These are phyloP conservation scores for Pseudonitzschia multiseries DNA, from an alignment of 108 stramenopile species.

Conservation along the genomic window DNA sequence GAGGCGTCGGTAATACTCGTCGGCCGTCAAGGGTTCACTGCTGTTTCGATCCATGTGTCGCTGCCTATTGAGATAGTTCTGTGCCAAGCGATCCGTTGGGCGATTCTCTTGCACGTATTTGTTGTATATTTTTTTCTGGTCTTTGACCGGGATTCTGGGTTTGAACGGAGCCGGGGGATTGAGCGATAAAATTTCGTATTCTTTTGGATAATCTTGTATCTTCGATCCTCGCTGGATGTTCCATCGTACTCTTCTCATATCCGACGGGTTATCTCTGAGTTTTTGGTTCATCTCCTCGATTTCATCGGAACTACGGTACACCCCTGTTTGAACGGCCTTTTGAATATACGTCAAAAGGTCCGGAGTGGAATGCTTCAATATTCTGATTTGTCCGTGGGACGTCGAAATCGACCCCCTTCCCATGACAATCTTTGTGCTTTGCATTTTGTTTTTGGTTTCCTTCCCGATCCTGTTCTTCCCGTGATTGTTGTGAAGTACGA, in stretches of 20 bases:
- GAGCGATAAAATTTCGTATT: slow-evolving; percentile 70
- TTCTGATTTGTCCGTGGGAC: slow-evolving; percentile 39
- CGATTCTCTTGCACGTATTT: slow-evolving; percentile 37
- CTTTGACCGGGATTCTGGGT: slow-evolving; percentile 52
- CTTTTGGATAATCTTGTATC: slow-evolving; percentile 68
- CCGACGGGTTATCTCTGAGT: slow-evolving; percentile 29
- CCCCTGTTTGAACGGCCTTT: slow-evolving; percentile 40
- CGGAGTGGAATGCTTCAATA: slow-evolving; percentile 41
- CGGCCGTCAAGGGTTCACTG: slow-evolving; percentile 39
- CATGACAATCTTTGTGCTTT: slow-evolving; percentile 23
- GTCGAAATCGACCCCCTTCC: slow-evolving; percentile 36
- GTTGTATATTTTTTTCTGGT: slow-evolving; percentile 39
- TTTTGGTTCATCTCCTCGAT: slow-evolving; percentile 37
- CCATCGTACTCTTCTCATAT: slow-evolving; percentile 43
- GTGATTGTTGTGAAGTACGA: background rate
- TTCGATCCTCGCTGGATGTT: slow-evolving; percentile 43
- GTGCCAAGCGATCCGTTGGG: slow-evolving; percentile 58
- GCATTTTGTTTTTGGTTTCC: slow-evolving; percentile 17
- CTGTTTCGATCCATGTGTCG: slow-evolving; percentile 17
- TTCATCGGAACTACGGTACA: slow-evolving; percentile 44
- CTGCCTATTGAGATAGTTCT: slow-evolving; percentile 47
- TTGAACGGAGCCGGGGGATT: slow-evolving; percentile 75
- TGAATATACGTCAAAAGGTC: slow-evolving; percentile 40
- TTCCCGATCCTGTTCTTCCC: background rate
- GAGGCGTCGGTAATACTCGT: slow-evolving; percentile 70